Evolutionary conservation across 306 rosid species (phyloP), one percentile per base, ranked within the genome.

Genomic region (Trichosanthes truncata): DNA sequence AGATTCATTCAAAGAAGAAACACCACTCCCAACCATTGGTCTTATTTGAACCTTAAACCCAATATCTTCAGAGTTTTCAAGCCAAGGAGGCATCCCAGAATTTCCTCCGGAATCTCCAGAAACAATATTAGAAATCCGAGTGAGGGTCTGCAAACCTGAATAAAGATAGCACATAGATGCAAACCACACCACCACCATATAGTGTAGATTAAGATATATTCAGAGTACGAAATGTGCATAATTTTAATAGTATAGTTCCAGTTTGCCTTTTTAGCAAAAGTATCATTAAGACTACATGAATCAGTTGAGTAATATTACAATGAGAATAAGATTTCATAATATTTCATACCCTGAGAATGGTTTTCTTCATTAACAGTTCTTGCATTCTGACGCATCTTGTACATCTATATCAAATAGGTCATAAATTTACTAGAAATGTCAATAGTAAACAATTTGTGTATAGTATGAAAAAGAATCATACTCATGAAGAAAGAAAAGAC

Each of bases 21-120:
- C 36, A 73, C 53, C 75, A 76, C 79, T 77, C 52, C 82, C 85
- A 75, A 48, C 78, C 68, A 68, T 81, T 79, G 89, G 72, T 55
- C 67, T 73, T 43, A 5, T 52, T 81, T 85, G 82, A 79, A 79
- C 82, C 83, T 80, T 76, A 18, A 79, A 75, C 83, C 85, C 90
- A 84, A 77, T 67, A 81, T 71, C 89, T 74, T 88, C 93, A 63
- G 85, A 61, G 35, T 87, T 82, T 77, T 86, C 91, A 63, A 95
- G 82, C 99, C 97, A 95, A 41, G 96, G 97, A 77, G 97, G 94
- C 76, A 91, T 95, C 84, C 92, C 97, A 41, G 93, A 80, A 83
- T 88, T 91, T 78, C 88, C 91, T 59, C 82, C 84, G 63, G 86
- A 62, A 74, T 74, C 91, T 76, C 86, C 84, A 73, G 83, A 14